Evolutionary conservation across 2,329 filamentous ascomycete species (phyloP).

Genomic region (Calcarisporium arbuscula): DNA sequence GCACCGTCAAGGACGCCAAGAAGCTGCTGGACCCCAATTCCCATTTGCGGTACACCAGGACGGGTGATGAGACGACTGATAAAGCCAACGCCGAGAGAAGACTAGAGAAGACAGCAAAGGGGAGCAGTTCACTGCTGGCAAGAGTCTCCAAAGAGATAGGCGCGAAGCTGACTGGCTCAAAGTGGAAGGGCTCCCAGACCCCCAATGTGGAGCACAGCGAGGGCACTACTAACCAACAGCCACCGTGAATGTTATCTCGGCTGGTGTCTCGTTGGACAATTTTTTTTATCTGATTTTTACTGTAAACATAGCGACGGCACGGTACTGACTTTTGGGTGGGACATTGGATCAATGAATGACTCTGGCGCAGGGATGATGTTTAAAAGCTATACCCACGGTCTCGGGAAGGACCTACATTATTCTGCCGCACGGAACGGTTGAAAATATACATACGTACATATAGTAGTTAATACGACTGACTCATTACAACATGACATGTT

Average conservation of each 20-base stretch:
- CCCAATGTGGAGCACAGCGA: constrained; percentile 23
- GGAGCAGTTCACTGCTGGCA: constrained; percentile 19
- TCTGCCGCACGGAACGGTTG: too few species aligned
- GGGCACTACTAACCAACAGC: constrained; percentile 12
- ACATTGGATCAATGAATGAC: too few species aligned
- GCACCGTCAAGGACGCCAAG: constrained; percentile 39
- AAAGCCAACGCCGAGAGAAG: constrained; percentile 11
- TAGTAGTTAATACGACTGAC: too few species aligned
- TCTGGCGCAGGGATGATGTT: too few species aligned
- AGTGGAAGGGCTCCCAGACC: constrained; percentile 23
- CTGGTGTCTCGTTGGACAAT: constrained; percentile 8
- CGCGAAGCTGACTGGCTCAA: constrained; percentile 18
- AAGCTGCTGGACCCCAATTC: constrained; percentile 32
- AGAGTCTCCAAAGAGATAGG: constrained; percentile 19
- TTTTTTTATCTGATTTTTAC: constrained; percentile 9
- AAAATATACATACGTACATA: too few species aligned
- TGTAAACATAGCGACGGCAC: constrained; percentile 6
- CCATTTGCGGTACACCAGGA: constrained; percentile 12
- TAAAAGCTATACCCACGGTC: too few species aligned
- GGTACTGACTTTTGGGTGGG: too few species aligned
- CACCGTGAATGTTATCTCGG: constrained; percentile 11
- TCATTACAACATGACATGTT: too few species aligned
- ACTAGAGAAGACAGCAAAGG: constrained; percentile 9
- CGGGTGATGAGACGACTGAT: too few species aligned
- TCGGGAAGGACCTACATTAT: too few species aligned